Conservation (phyloP, 2,329 filamentous ascomycete genomes). For the Colletotrichum brevisporum region DNA sequence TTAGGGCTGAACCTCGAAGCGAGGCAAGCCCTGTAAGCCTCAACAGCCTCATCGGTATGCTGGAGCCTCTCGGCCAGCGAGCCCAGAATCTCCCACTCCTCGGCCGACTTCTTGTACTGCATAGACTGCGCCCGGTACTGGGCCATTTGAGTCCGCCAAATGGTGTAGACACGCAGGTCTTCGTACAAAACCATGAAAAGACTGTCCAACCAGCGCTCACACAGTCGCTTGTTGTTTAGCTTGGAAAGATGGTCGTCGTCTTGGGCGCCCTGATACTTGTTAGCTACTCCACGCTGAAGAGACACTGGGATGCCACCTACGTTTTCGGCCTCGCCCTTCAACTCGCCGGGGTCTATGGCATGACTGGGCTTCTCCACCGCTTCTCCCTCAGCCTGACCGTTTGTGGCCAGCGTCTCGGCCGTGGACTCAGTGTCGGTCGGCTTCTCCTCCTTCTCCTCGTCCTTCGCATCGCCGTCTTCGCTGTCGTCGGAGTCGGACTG, state of each 20-base stretch:
- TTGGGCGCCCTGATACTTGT: slow-evolving; percentile 66
- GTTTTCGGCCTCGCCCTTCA: slow-evolving; percentile 82
- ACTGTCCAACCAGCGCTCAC: slow-evolving; percentile 97
- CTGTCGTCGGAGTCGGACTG: slow-evolving; percentile 48
- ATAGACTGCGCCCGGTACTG: slow-evolving; percentile 94
- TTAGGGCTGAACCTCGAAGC: slow-evolving; percentile 93
- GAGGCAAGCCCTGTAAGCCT: slow-evolving; percentile 92
- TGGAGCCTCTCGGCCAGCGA: slow-evolving; percentile 93
- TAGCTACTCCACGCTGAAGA: slow-evolving; percentile 33
- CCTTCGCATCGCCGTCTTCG: slow-evolving; percentile 51
- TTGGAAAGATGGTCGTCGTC: slow-evolving; percentile 84
- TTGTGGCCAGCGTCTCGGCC: slow-evolving; percentile 47
- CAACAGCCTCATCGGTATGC: slow-evolving; percentile 90
- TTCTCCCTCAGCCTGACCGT: slow-evolving; percentile 54
- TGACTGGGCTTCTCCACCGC: slow-evolving; percentile 83
- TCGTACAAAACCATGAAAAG: slow-evolving; percentile 99
- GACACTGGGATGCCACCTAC: slow-evolving; percentile 57
- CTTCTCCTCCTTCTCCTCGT: slow-evolving; percentile 54
- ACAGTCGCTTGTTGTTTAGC: slow-evolving; percentile 96
- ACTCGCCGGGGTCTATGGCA: slow-evolving; percentile 81
- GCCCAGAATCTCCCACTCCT: slow-evolving; percentile 98
- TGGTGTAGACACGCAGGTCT: slow-evolving; percentile 97
- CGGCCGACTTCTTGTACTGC: slow-evolving; percentile 95
- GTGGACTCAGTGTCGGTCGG: slow-evolving; percentile 46
- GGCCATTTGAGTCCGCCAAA: slow-evolving; percentile 98